Percentiles rank a stretch among this genome's conserved stretches.
These are phyloP conservation scores for Uronychia setigera DNA, from an alignment of 73 alveolate species.

Conservation along the genomic window DNA sequence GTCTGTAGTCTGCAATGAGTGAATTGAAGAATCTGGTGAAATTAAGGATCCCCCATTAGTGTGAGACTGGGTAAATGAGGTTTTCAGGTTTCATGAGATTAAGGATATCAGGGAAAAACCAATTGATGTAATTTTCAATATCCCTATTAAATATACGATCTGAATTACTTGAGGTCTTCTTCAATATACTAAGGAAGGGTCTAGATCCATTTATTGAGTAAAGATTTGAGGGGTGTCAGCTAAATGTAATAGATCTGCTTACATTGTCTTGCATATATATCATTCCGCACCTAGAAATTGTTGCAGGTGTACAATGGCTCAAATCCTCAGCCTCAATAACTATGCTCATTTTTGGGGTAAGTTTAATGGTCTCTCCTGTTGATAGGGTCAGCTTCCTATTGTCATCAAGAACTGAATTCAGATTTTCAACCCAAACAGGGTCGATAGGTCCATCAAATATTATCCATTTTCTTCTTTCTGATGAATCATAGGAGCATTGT, in stretches of 20 bases:
- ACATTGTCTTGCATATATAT: slow-evolving; percentile 61
- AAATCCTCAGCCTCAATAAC: slow-evolving; percentile 54
- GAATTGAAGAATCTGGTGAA: slow-evolving; percentile 29
- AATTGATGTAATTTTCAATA: slow-evolving; percentile 29
- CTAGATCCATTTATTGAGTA: slow-evolving; percentile 82
- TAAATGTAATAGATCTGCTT: slow-evolving; percentile 8
- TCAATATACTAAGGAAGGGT: slow-evolving; percentile 70
- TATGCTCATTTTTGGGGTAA: slow-evolving; percentile 44
- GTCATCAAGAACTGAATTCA: slow-evolving; percentile 57
- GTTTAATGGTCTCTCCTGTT: slow-evolving; percentile 54
- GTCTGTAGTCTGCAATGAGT: slow-evolving; percentile 45
- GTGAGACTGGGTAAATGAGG: slow-evolving; percentile 48
- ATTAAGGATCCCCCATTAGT: slow-evolving; percentile 42
- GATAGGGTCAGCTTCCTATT: slow-evolving; percentile 39
- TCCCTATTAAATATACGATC: background rate
- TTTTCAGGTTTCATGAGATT: slow-evolving; percentile 9
- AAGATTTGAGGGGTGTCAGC: slow-evolving; percentile 66
- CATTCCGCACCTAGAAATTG: slow-evolving; percentile 55
- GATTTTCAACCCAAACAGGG: slow-evolving; percentile 55
- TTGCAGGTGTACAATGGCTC: slow-evolving; percentile 52
- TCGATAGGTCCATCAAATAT: slow-evolving; percentile 57
- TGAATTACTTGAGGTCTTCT: slow-evolving; percentile 1
- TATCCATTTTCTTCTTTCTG: slow-evolving; percentile 62
- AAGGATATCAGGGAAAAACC: slow-evolving; percentile 39
- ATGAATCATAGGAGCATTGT: slow-evolving; percentile 39